Percentiles rank a stretch among this genome's conserved stretches.
Evolutionary conservation across 371 early-diverging fungal genomes (phyloP).

Genomic region (Thermomucor indicae-seudaticae): DNA sequence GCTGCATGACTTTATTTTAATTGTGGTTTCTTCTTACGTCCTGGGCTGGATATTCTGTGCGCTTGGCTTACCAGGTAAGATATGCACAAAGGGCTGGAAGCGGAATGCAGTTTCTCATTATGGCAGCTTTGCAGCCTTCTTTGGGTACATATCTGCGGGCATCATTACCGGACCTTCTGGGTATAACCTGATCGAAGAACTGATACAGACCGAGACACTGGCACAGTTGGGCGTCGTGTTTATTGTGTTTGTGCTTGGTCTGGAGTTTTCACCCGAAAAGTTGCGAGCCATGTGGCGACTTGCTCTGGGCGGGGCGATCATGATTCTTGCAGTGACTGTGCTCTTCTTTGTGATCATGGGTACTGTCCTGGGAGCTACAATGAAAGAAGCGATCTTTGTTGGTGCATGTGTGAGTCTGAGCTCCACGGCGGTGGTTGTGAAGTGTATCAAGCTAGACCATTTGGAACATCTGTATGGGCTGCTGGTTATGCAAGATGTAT

Average conservation of each 20-base stretch:
- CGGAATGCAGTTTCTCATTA: constrained; percentile 2
- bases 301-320: constrained; percentile 45
- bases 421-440: constrained; percentile 54
- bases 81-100: background rate
- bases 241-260: constrained; percentile 57
- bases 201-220: constrained; percentile 54
- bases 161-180: constrained; percentile 49
- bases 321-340: constrained; percentile 42
- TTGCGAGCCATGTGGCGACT: constrained; percentile 51
- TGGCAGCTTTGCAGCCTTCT: constrained; percentile 35
- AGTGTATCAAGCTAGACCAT: constrained; percentile 44
- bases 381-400: constrained; percentile 48
- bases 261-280: constrained; percentile 57
- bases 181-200: constrained; percentile 47
- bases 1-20: constrained; percentile 52
- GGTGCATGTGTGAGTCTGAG: constrained; percentile 53
- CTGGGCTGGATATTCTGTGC: constrained; percentile 43
- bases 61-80: constrained; percentile 46
- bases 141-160: constrained; percentile 64
- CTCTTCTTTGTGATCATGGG: constrained; percentile 37
- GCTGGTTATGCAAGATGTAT: constrained; percentile 59
- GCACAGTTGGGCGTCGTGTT: constrained; percentile 57
- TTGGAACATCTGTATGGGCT: constrained; percentile 45
- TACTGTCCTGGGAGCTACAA: constrained; percentile 26
- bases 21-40: constrained; percentile 42